Evolutionary conservation across 2,329 filamentous ascomycete genomes (phyloP), one percentile per base, ranked within the genome.

Genomic region (Phialophora expanda): DNA sequence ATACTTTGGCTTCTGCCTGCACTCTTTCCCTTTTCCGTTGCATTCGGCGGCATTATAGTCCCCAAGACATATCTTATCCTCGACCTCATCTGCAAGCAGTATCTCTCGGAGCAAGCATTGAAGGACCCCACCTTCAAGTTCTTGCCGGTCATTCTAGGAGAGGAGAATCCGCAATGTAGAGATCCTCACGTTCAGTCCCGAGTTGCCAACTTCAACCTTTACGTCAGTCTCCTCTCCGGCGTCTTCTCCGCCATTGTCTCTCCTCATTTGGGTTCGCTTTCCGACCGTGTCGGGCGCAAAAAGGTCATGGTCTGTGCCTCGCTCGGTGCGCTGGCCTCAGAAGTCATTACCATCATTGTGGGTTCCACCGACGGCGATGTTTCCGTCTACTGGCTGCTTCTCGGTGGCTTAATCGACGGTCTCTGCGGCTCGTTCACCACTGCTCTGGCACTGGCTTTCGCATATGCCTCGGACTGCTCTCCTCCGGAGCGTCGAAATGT

Each of bases 391-490:
- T 90, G 91, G 86, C 81, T 99, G 24, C 80, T 98, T 5, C 76
- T 94, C 1, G 92, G 92, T 9, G 86, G 89, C 41, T 82, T 91
- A 9, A 82, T 93, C 54, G 95, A 99, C 74, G 95, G 95, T 4
- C 74, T 97, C 4, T 88, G 88, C 9, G 95, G 95, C 7, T 97
- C 93, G 0, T 97, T 97, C 76, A 96, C 93, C 0, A 87, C 92
- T 0, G 90, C 89, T 30, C 90, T 90, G 81, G 88, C 90, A 54
- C 81, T 96, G 65, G 89, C 87, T 24, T 89, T 96, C 76, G 92
- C 94, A 0, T 99, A 98, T 77, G 89, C 91, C 12, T 89, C 92
- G 48, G 95, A 99, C 77, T 97, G 92, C 77, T 94, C 93, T 0
- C 83, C 90, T 3, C 91, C 93, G 0, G 89, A 90, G 32, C 87